Evolutionary conservation across 2,329 filamentous ascomycete species (phyloP), one percentile per base, ranked within the genome.

Genomic region (Colletotrichum lupini): DNA sequence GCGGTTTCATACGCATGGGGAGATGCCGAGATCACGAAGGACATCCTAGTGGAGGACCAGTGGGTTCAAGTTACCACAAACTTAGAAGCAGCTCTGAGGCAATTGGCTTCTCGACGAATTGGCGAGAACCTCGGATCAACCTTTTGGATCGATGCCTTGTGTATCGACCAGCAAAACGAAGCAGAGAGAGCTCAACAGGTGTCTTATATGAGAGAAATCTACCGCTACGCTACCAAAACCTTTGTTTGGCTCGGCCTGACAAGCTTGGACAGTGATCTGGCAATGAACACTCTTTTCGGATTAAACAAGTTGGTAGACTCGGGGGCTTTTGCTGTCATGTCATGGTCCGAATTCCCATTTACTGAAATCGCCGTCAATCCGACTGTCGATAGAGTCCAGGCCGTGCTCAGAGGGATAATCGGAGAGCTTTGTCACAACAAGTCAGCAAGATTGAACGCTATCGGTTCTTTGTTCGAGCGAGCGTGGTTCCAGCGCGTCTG

Each of bases 61-160:
- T 7, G 14, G 19, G 22, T 55, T 28, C 30, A 56, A 8, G 66
- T 68, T 5, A 68, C 66, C 12, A 24, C 35, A 5, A 68, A 64
- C 19, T 11, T 68, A 1, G 22, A 64, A 35, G 55, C 58, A 3
- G 66, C 66, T 11, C 14, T 68, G 30, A 62, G 42, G 3, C 66
- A 64, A 12, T 28, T 68, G 9, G 55, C 55, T 9, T 11, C 7
- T 16, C 28, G 24, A n/a, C 30, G 19, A 22, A 8, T 24, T 42
- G 22, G 30, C 4, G 14, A 37, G 14, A 22, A 60, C 1, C 32
- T 8, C 5, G n/a, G 37, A 1, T 28, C 11, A 30, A 55, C 24
- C 16, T 60, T 68, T 7, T 68, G 66, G 66, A 59, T 68, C 19
- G 66, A 68, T 46, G 66, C 66, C 22, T 12, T 68, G 6, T 68